Base-by-base conservation (phyloP, 345 rosid genomes). In the Eucalyptus curtisii region DNA sequence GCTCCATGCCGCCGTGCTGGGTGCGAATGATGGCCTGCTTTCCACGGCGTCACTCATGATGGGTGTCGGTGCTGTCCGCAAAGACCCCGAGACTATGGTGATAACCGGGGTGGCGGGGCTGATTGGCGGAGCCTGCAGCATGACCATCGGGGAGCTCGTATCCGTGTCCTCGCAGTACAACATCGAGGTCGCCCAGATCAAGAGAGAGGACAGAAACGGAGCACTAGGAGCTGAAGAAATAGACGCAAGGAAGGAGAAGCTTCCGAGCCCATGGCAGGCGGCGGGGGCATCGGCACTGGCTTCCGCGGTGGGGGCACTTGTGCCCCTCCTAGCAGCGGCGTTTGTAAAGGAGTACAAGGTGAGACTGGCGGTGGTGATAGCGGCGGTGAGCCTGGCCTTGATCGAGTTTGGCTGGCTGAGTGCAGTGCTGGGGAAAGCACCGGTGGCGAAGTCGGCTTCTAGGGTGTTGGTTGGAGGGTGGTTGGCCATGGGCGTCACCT, bases 81-180 rank as follows among this genome's bases (percentile, higher is more conserved):
- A 90, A 85, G 98, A 96, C 87, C 86, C 93, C 25, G 94, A 92
- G 88, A 91, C 95, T 89, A 94, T 96, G 98, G 85, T 94, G 84
- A 92, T 96, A 12, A 92, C 94, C 10, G 97, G 99, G 37, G 91
- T 95, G 40, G 97, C 99, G 0, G 98, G 99, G 12, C 90, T 96
- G 66, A 89, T 96, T 2, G 97, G 95, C 0, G 97, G 99, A 13
- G 97, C 98, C 13, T 94, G 95, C 61, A 94, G 97, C 91, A 96
- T 96, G 99, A 98, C 97, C 30, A 95, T 94, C 4, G 99, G 99
- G 66, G 99, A 96, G 92, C 94, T 94, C 37, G 98, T 96, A 37
- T 96, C 99, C 4, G 98, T 96, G 31, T 95, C 93, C 91, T 91
- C 98, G 8, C 98, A 96, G 66, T 91, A 91, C 37, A 98, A 96